phyloP scores from a whole-genome alignment of 257 asterid species.

The Salvia miltiorrhiza region DNA sequence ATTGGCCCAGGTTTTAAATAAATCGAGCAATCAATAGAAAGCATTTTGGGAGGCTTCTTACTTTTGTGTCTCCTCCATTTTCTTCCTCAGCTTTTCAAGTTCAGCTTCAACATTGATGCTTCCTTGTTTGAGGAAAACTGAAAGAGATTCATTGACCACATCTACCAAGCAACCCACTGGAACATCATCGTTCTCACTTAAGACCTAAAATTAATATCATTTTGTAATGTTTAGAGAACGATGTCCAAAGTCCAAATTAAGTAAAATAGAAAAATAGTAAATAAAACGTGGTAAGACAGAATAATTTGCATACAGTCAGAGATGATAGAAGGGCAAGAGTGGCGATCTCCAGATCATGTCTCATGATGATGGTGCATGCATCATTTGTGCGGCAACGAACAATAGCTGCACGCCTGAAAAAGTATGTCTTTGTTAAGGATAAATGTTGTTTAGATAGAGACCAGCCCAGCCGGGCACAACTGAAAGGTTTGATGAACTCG shows the following conservation, averaged over 20 bases:
- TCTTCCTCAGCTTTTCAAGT: constrained; percentile 71
- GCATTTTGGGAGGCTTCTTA: constrained; percentile 30
- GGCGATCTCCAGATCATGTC: constrained; percentile 58
- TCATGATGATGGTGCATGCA: constrained; percentile 40
- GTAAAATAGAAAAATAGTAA: not conserved
- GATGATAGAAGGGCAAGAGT: constrained; percentile 79
- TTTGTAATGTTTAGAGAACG: not conserved
- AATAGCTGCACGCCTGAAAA: constrained; percentile 67
- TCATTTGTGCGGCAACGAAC: constrained; percentile 65
- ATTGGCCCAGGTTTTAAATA: not conserved
- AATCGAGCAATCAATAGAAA: not conserved
- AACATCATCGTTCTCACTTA: constrained; percentile 50
- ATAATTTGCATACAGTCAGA: constrained; percentile 44
- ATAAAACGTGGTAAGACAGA: not conserved
- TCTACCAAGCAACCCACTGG: constrained; percentile 70
- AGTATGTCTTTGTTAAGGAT: not conserved
- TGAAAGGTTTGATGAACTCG: not conserved
- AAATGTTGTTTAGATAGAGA: not conserved
- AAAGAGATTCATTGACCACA: constrained; percentile 59
- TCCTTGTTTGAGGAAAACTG: constrained; percentile 62
- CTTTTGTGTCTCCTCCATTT: constrained; percentile 75
- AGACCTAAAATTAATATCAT: constrained; percentile 41
- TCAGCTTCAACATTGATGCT: constrained; percentile 60
- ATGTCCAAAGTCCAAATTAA: not conserved
- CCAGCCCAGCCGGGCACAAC: not conserved